Conservation (phyloP, 1,284 basidiomycete species). For the Cutaneotrichosporon mucoides region DNA sequence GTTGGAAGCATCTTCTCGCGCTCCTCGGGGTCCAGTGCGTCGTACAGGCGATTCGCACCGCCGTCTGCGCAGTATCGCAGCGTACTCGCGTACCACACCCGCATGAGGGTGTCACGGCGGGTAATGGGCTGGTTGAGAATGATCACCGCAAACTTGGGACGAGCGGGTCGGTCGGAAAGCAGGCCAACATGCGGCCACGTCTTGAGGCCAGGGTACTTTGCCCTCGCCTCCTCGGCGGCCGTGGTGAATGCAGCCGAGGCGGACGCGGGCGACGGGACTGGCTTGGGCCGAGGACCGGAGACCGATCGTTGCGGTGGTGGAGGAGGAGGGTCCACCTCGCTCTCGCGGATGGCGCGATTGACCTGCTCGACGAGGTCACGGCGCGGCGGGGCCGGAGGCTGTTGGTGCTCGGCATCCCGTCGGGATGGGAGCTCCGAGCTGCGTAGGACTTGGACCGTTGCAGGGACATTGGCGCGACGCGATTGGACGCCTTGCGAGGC, state of each 20-base stretch:
- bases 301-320: slow-evolving; percentile 12
- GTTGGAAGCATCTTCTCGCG: slow-evolving; percentile 61
- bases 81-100: slow-evolving; percentile 63
- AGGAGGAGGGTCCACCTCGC: slow-evolving; percentile 12
- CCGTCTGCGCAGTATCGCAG: slow-evolving; percentile 77
- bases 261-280: not conserved
- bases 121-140: slow-evolving; percentile 86
- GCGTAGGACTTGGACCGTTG: slow-evolving; percentile 18
- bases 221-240: slow-evolving; percentile 7
- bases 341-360: slow-evolving; percentile 14
- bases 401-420: not conserved
- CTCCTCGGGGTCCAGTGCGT: slow-evolving; percentile 53
- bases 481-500: slow-evolving; percentile 8
- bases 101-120: slow-evolving; percentile 56
- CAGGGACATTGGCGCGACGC: slow-evolving; percentile 2
- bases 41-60: slow-evolving; percentile 82
- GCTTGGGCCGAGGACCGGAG: not conserved
- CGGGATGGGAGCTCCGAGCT: slow-evolving; percentile 2
- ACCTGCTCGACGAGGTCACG: slow-evolving; percentile 17
- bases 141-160: slow-evolving; percentile 58
- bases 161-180: slow-evolving; percentile 12
- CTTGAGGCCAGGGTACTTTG: slow-evolving; percentile 11
- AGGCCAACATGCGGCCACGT: slow-evolving; percentile 10
- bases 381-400: not conserved
- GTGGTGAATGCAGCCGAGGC: slow-evolving; percentile 4